A percentile compares a stretch with the other conserved stretches of the same genome.
Conservation (phyloP, 129 eudicot genomes). For the Centella asiatica region DNA sequence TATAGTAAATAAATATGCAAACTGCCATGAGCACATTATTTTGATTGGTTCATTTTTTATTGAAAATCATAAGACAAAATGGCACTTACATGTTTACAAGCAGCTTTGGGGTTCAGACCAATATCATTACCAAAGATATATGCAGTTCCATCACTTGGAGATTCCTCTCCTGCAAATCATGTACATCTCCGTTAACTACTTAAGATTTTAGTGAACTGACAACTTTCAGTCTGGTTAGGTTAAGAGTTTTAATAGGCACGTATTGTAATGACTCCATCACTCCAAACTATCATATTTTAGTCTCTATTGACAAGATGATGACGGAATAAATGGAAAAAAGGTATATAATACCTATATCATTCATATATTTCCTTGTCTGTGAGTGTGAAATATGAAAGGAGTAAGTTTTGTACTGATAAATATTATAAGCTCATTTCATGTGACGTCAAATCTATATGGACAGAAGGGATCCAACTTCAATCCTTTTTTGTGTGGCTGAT, state of each 20-base stretch:
- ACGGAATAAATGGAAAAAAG: neutral
- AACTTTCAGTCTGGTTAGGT: too few species aligned
- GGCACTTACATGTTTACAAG: slow-evolving; percentile 64
- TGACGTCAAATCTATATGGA: neutral
- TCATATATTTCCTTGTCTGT: neutral
- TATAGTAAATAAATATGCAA: slow-evolving; percentile 1
- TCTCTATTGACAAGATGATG: neutral
- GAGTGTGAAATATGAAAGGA: neutral
- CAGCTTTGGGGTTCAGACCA: slow-evolving; percentile 77
- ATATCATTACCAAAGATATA: slow-evolving; percentile 80
- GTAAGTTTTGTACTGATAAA: too few species aligned
- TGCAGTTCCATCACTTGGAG: slow-evolving; percentile 87
- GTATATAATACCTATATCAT: slow-evolving; percentile 1
- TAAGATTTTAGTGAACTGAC: too few species aligned
- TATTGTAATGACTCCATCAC: too few species aligned
- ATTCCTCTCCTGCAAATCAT: slow-evolving; percentile 84
- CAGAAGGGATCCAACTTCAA: too few species aligned
- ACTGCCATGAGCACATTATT: neutral
- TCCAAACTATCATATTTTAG: neutral
- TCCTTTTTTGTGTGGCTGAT: too few species aligned
- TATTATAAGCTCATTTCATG: neutral
- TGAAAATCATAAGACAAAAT: neutral
- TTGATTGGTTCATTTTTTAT: neutral
- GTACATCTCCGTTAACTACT: too few species aligned
- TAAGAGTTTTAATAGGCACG: neutral